Conservation (phyloP, 306 rosid genomes). For the Cucurbita maxima region DNA sequence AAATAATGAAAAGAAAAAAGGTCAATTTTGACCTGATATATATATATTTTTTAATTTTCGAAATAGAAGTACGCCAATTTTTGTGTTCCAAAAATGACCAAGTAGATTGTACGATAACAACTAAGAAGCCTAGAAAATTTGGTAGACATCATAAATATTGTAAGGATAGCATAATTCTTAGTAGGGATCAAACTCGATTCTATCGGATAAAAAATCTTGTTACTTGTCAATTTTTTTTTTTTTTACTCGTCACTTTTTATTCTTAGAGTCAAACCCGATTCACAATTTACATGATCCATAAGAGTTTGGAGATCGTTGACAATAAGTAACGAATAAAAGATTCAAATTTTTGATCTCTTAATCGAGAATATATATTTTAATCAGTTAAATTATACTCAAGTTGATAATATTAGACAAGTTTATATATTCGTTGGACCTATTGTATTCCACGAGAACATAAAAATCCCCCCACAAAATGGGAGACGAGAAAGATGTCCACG, state of each 20-base stretch:
- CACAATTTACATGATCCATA: too few relatives aligned
- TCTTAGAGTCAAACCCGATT: too few relatives aligned
- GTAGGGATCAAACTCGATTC: neutral
- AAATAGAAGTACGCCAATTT: neutral
- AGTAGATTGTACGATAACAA: conserved; percentile 3
- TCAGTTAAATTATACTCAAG: too few relatives aligned
- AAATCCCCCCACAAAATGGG: neutral
- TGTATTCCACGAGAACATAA: neutral
- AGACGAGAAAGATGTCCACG: neutral
- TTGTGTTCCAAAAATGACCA: conserved; percentile 11
- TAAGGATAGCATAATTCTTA: neutral
- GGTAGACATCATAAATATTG: conserved; percentile 1
- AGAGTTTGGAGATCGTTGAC: too few relatives aligned
- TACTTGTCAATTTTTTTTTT: too few relatives aligned
- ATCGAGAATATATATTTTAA: too few relatives aligned
- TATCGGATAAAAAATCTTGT: neutral
- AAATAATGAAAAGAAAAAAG: too few relatives aligned
- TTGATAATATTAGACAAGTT: neutral
- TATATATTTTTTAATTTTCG: too few relatives aligned
- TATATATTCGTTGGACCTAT: neutral
- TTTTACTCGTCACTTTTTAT: too few relatives aligned
- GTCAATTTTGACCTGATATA: too few relatives aligned
- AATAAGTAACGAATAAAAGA: too few relatives aligned
- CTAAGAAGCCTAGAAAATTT: neutral
- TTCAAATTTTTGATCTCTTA: too few relatives aligned